Evolutionary conservation across 768 basidiomycete species (phyloP).

Genomic region (Gloeopeniophorella convolvens): DNA sequence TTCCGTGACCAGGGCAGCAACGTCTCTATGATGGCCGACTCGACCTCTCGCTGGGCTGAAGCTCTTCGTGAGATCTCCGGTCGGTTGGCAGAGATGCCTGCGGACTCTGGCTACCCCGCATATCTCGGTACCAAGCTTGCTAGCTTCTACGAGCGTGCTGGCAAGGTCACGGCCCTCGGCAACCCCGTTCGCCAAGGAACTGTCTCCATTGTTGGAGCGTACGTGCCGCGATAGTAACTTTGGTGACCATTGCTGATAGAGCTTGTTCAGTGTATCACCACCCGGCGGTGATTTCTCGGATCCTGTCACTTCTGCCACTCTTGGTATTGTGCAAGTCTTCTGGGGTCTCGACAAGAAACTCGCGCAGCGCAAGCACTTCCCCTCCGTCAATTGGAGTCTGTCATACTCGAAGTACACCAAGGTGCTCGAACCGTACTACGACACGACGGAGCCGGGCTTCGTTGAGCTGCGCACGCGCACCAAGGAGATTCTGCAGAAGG

Average conservation of each 20-base stretch:
- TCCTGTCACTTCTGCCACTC: slow-evolving; percentile 94
- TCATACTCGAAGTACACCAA: slow-evolving; percentile 99
- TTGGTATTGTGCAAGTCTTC: slow-evolving; percentile 99
- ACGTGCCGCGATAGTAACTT: slow-evolving; percentile 32
- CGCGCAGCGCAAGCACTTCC: slow-evolving; percentile 98
- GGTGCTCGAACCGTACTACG: slow-evolving; percentile 89
- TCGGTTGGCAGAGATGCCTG: slow-evolving; percentile 99
- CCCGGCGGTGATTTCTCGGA: slow-evolving; percentile 99
- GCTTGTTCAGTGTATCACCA: slow-evolving; percentile 72
- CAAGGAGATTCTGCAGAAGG: slow-evolving; percentile 97
- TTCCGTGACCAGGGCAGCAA: slow-evolving; percentile 99
- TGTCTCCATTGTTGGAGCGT: slow-evolving; percentile 99
- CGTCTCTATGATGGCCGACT: slow-evolving; percentile 99
- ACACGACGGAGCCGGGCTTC: slow-evolving; percentile 88
- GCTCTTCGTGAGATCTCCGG: slow-evolving; percentile 98
- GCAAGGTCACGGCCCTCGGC: slow-evolving; percentile 90
- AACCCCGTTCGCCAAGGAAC: slow-evolving; percentile 85
- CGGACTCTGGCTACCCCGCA: slow-evolving; percentile 98
- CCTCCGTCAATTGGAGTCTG: slow-evolving; percentile 99
- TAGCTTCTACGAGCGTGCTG: slow-evolving; percentile 97
- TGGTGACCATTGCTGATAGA: slow-evolving; percentile 13
- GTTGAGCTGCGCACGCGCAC: slow-evolving; percentile 86
- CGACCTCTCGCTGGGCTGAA: slow-evolving; percentile 98
- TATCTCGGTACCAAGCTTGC: slow-evolving; percentile 95
- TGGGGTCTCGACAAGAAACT: slow-evolving; percentile 99